Evolutionary conservation across 305 asterid species (phyloP).

Genomic region (Fraxinus sp.): DNA sequence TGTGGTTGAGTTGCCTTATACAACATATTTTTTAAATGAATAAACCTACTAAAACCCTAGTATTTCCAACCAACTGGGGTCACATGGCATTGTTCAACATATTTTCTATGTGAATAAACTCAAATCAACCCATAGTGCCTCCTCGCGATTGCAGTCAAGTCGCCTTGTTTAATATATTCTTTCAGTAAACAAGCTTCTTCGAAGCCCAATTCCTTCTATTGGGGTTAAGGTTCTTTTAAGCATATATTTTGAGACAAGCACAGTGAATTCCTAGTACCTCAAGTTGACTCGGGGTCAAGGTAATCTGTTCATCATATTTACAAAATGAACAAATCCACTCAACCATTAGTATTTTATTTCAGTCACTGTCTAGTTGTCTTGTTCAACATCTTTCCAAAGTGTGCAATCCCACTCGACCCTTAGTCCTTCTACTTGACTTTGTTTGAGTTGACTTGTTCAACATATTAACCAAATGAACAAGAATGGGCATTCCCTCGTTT

Average conservation of each 20-base stretch:
- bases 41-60: not conserved
- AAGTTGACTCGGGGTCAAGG: not conserved
- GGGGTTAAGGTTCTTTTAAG: not conserved
- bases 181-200: not conserved
- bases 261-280: not conserved
- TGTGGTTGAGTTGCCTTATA: not conserved
- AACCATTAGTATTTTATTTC: not conserved
- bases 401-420: not conserved
- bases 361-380: not conserved
- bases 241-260: not conserved
- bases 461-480: not conserved
- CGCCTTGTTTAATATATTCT: not conserved
- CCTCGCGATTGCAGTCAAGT: not conserved
- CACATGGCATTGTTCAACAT: not conserved
- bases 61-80: not conserved
- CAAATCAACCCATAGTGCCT: not conserved
- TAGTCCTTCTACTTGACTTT: not conserved
- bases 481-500: too few species aligned
- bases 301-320: not conserved
- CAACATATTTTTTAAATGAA: not conserved
- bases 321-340: not conserved
- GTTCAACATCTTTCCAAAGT: not conserved
- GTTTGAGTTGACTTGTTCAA: not conserved
- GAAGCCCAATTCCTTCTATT: not conserved
- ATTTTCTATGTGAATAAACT: not conserved